Evolutionary conservation across 345 rosid genomes (phyloP), one percentile per base, ranked within the genome.

Genomic region (Leavenworthia alabamica): DNA sequence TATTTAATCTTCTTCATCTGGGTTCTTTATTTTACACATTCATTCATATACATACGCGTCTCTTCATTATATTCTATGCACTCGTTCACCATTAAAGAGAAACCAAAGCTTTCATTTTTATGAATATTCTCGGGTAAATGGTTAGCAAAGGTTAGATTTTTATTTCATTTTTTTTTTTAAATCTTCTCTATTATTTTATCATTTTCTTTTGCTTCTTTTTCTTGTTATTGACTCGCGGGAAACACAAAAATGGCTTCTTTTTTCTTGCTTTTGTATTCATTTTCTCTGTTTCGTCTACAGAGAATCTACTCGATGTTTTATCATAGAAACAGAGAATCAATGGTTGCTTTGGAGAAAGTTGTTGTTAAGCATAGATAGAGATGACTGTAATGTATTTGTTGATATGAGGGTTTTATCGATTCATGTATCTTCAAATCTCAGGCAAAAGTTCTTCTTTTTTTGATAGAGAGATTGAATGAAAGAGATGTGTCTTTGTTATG

Each of bases 51-150:
- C 72, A 68, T 50, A 60, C 59, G 52, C 59, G 57, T 41, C 64
- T 19, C 3, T 39, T 12, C 70, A 42, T 71, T 69, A 47, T 49
- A 60, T 71, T 73, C 46, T 53, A 55, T 61, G 60, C 54, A 52
- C 27, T 49, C 56, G 59, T 29, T 53, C 60, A 48, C 80, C 79
- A 67, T 75, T 80, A 48, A 57, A 64, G 73, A 57, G 64, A 48
- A 60, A 57, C 67, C 17, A 60, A 61, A 46, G 64, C 60, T 69
- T 39, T 47, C 61, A 58, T 47, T 64, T 70, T 76, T 78, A 79
- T 77, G 83, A 80, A 53, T 71, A 72, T 64, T 72, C 74, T 62
- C 71, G 72, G 63, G 44, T 45, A 56, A 66, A 78, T 75, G 76
- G 73, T 73, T 33, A 55, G 67, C 76, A 73, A 76, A 76, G 80